Conservation (phyloP, 108 stramenopile genomes). For the Bacterosira constricta region DNA sequence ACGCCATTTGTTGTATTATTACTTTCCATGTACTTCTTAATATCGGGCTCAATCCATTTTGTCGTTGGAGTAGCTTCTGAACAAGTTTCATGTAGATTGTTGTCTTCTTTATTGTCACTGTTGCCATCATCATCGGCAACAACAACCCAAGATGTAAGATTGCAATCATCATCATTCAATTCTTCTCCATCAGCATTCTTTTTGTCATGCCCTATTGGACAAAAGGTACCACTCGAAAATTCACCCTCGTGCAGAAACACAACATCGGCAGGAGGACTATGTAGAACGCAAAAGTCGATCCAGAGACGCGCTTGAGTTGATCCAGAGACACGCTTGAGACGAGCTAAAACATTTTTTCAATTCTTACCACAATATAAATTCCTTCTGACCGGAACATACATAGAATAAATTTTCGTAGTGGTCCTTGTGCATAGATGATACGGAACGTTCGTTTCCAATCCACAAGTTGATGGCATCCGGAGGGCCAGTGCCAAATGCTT, state of each 20-base stretch:
- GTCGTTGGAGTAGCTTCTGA: constrained; percentile 22
- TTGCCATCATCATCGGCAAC: constrained; percentile 38
- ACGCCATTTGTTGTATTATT: no score
- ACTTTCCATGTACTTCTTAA: constrained; percentile 19
- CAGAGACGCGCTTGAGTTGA: no score
- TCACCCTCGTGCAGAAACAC: constrained; percentile 71
- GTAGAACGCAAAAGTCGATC: no score
- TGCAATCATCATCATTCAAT: constrained; percentile 5
- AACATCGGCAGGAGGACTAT: constrained; percentile 88
- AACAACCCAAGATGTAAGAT: constrained; percentile 26
- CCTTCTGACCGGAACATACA: constrained; percentile 91
- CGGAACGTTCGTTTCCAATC: constrained; percentile 90
- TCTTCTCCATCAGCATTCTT: not conserved
- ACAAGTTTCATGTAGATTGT: not conserved
- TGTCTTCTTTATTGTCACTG: constrained; percentile 15
- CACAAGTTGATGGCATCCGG: constrained; percentile 96
- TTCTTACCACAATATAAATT: constrained; percentile 88
- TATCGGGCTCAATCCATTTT: constrained; percentile 66
- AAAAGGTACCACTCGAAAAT: constrained; percentile 51
- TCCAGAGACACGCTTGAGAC: no score
- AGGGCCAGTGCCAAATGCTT: constrained; percentile 67
- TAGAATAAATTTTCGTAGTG: constrained; percentile 95
- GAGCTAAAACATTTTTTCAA: no score
- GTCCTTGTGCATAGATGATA: constrained; percentile 96
- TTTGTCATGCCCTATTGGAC: not conserved